Evolutionary conservation across 441 rosid species (phyloP), one percentile per base, ranked within the genome.

Genomic region (Metrosideros polymorpha): DNA sequence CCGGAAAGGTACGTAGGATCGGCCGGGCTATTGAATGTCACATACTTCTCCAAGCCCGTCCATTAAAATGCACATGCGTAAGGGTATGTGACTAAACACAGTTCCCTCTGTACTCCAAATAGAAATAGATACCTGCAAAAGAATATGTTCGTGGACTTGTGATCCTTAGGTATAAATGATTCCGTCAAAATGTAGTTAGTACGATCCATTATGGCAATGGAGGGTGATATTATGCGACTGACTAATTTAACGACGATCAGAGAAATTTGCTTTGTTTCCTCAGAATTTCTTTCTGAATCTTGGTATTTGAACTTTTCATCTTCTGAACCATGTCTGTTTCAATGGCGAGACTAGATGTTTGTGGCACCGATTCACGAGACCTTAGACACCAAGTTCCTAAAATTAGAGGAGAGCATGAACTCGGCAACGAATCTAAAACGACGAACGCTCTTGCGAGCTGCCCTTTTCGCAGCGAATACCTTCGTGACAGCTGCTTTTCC

Each of bases 401-500:
- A 75, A 84, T n/a, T 89, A 43, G 88, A 88, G 12, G 87, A 88
- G 85, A 87, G 75, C 51, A 42, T 85, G 87, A 75, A 77, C 57
- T 85, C 91, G 4, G 79, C 29, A 42, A 85, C 30, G 27, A 91
- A 91, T 82, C 50, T 89, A 9, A 84, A 84, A 32, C 57, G 84
- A 12, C 54, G 86, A 10, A 39, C 87, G 83, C 71, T 85, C 18
- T 76, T 89, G 12, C 83, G 89, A 18, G 88, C 84, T 22, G 13
- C 86, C 25, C n/a, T 85, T 63, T 86, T 88, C 15, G 19, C 87
- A 5, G 50, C 15, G 25, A 89, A 84, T 85, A 87, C 88, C 61
- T 85, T 87, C 25, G 63, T 88, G 45, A 76, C 90, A 12, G 92
- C 91, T 30, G 89, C 89, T 25, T 82, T 91, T 84, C 92, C 92